A percentile compares a stretch with the other conserved stretches of the same genome.
These are phyloP conservation scores for Cyclotella baltica DNA, from an alignment of 108 stramenopile species.

Conservation along the genomic window DNA sequence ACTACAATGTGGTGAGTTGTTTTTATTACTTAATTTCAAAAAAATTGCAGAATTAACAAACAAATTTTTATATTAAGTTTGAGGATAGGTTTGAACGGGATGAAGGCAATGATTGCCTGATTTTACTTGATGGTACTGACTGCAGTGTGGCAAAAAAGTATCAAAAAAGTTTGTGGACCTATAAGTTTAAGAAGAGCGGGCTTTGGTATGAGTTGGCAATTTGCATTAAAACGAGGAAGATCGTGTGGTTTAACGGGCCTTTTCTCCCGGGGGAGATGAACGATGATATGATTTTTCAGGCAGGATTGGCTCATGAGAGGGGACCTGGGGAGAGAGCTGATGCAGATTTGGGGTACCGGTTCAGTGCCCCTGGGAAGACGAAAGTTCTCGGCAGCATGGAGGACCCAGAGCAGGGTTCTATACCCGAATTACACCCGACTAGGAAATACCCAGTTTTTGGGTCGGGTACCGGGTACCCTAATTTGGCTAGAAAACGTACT, in stretches of 20 bases:
- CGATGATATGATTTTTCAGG: background rate
- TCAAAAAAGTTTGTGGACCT: background rate
- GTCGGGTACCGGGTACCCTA: too few relatives aligned
- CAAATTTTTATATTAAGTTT: background rate
- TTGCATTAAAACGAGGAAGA: slow-evolving; percentile 16
- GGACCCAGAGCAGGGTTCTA: background rate
- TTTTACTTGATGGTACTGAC: background rate
- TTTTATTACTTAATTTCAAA: background rate
- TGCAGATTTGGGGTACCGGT: background rate
- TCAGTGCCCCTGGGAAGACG: background rate
- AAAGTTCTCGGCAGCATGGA: background rate
- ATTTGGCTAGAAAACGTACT: too few relatives aligned
- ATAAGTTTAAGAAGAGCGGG: slow-evolving; percentile 16
- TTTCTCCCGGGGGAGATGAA: background rate
- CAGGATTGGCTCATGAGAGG: background rate
- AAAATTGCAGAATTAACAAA: background rate
- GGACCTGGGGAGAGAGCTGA: background rate
- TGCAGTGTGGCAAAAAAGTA: background rate
- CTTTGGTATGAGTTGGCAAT: slow-evolving; percentile 13
- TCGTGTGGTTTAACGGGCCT: slow-evolving; percentile 21
- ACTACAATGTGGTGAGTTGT: background rate
- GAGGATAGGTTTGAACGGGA: background rate
- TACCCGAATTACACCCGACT: too few relatives aligned
- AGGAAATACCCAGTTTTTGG: too few relatives aligned
- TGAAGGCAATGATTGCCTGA: background rate